A percentile compares a stretch with the other conserved stretches of the same genome.
Conservation (phyloP, 169 alveolate genomes). For the Eimeria acervulina region DNA sequence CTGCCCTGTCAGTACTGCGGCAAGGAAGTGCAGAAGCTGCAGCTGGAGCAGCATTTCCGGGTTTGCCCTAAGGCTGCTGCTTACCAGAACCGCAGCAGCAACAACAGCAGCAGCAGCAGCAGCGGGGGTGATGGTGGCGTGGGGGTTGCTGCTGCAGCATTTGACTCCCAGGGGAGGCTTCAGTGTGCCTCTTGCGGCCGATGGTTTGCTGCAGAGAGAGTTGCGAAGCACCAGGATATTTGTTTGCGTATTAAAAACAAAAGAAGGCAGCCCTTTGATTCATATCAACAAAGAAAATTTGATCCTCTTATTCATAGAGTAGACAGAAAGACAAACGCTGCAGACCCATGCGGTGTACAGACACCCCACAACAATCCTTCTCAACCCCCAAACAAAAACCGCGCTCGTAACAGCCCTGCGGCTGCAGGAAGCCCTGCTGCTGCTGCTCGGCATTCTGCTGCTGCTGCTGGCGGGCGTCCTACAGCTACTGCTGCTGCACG, state of each 20-base stretch:
- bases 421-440: background rate
- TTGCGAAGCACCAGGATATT: constrained; percentile 72
- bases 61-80: constrained; percentile 26
- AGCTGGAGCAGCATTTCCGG: constrained; percentile 68
- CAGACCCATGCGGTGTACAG: background rate
- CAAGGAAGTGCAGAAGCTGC: constrained; percentile 36
- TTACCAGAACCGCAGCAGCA: background rate
- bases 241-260: background rate
- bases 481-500: background rate
- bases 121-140: background rate
- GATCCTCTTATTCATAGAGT: constrained; percentile 71
- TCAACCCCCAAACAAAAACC: background rate
- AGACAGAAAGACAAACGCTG: background rate
- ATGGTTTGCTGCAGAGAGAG: constrained; percentile 76
- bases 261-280: constrained; percentile 62
- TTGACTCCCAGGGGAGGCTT: constrained; percentile 72
- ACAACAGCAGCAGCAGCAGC: background rate
- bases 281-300: constrained; percentile 74
- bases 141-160: constrained; percentile 5
- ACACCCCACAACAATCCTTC: background rate
- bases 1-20: constrained; percentile 69
- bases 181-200: constrained; percentile 75
- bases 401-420: background rate
- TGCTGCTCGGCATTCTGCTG: background rate
- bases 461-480: background rate